Conservation (phyloP, 148 eudicot species). For the Spergularia bocconei region DNA sequence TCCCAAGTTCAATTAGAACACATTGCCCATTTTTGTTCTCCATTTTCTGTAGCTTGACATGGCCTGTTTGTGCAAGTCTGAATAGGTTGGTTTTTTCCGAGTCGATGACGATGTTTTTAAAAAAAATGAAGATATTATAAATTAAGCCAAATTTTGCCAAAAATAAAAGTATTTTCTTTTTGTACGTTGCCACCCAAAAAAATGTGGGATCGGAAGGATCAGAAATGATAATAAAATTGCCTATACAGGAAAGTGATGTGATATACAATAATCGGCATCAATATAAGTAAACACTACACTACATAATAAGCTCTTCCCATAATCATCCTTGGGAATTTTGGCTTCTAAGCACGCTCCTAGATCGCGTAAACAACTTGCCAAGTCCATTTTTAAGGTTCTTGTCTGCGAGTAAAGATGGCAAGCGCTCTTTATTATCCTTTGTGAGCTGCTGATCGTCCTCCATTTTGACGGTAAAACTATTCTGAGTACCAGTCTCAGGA, state of each 20-base stretch:
- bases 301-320: conserved; percentile 6
- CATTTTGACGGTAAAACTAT: background rate
- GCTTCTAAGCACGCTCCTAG: conserved; percentile 31
- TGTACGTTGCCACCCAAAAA: conserved; percentile 19
- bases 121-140: background rate
- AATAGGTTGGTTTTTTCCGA: too few relatives aligned
- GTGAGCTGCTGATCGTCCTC: background rate
- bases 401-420: conserved; percentile 13
- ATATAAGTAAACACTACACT: conserved; percentile 6
- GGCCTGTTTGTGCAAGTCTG: too few relatives aligned
- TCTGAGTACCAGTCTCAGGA: conserved; percentile 11
- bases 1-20: too few relatives aligned
- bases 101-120: too few relatives aligned
- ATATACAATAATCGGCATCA: conserved; percentile 11
- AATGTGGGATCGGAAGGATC: conserved; percentile 18
- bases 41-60: too few relatives aligned
- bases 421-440: conserved; percentile 12
- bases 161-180: conserved; percentile 9
- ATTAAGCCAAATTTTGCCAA: background rate
- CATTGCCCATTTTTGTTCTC: too few relatives aligned
- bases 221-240: conserved; percentile 4
- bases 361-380: conserved; percentile 27
- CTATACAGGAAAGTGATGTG: conserved; percentile 30
- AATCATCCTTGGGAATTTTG: background rate
- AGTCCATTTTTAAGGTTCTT: conserved; percentile 31